A percentile compares a stretch with the other conserved stretches of the same genome.
Conservation (phyloP, 1,139 yeast species). For the Suhomyces chickasaworum region DNA sequence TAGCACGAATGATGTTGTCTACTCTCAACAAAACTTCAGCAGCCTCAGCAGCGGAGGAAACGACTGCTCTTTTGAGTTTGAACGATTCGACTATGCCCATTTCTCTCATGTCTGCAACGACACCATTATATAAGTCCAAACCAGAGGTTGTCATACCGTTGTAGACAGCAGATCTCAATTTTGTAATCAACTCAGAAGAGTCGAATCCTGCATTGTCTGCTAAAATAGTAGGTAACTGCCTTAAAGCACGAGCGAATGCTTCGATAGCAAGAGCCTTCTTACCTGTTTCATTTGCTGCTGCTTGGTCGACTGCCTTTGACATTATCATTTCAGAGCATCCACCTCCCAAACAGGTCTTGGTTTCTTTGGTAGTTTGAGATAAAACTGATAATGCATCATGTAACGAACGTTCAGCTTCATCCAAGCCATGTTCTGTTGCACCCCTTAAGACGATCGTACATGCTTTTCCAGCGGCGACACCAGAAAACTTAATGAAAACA, state of each 20-base stretch:
- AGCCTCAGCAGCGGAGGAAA: slow-evolving; percentile 95
- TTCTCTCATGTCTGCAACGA: slow-evolving; percentile 91
- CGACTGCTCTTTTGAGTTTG: slow-evolving; percentile 91
- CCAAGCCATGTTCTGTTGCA: slow-evolving; percentile 93
- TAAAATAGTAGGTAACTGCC: slow-evolving; percentile 92
- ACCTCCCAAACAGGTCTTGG: slow-evolving; percentile 96
- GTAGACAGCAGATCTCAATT: slow-evolving; percentile 88
- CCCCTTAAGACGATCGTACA: slow-evolving; percentile 96
- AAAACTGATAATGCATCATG: slow-evolving; percentile 96
- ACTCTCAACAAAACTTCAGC: slow-evolving; percentile 94
- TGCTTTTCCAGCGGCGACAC: slow-evolving; percentile 95
- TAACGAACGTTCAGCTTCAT: slow-evolving; percentile 95
- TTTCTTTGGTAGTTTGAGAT: slow-evolving; percentile 91
- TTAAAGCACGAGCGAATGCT: slow-evolving; percentile 88
- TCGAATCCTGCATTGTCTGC: slow-evolving; percentile 98
- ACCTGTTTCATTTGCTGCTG: slow-evolving; percentile 91
- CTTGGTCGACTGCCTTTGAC: slow-evolving; percentile 96
- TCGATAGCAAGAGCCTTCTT: slow-evolving; percentile 94
- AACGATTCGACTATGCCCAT: slow-evolving; percentile 89
- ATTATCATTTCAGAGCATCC: slow-evolving; percentile 98
- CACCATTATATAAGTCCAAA: slow-evolving; percentile 80
- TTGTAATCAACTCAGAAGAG: slow-evolving; percentile 88
- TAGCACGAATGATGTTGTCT: slow-evolving; percentile 94
- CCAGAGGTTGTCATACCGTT: slow-evolving; percentile 93
- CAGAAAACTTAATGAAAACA: slow-evolving; percentile 82